These are phyloP conservation scores for Pichia sp. DNA, from an alignment of 1,139 yeast genomes.

Conservation along the genomic window DNA sequence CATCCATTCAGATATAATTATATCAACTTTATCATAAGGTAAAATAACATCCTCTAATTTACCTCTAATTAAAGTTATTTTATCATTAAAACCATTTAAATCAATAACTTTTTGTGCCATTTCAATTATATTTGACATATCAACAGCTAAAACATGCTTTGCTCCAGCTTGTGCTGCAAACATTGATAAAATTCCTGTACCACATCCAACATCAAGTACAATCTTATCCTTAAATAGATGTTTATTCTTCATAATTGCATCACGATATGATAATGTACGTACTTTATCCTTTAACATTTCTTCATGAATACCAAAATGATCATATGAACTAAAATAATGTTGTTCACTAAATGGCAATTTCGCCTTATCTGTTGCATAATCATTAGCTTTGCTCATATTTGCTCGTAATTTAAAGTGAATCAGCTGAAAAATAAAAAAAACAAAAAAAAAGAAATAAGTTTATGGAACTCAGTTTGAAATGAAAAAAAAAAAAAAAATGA, in stretches of 20 bases:
- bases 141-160: conserved; percentile 93
- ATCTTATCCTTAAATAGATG: conserved; percentile 85
- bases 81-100: conserved; percentile 78
- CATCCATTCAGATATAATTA: conserved; percentile 98
- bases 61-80: conserved; percentile 84
- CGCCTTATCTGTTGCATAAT: conserved; percentile 44
- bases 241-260: conserved; percentile 87
- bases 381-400: too few relatives aligned
- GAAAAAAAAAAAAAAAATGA: too few relatives aligned
- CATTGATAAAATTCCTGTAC: conserved; percentile 95
- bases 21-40: conserved; percentile 80
- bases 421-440: too few relatives aligned
- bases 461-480: too few relatives aligned
- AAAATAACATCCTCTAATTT: conserved; percentile 88
- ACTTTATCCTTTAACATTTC: conserved; percentile 97
- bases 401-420: too few relatives aligned
- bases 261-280: conserved; percentile 86
- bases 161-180: conserved; percentile 99
- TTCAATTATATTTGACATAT: conserved; percentile 92
- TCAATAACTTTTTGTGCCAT: conserved; percentile 85
- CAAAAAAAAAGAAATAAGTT: too few relatives aligned
- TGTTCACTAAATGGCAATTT: conserved; percentile 62
- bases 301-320: conserved; percentile 96
- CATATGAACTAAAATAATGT: conserved; percentile 91
- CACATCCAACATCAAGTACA: conserved; percentile 98